phyloP scores from a whole-genome alignment of 306 rosid genomes.

The Mimosa bimucronata region DNA sequence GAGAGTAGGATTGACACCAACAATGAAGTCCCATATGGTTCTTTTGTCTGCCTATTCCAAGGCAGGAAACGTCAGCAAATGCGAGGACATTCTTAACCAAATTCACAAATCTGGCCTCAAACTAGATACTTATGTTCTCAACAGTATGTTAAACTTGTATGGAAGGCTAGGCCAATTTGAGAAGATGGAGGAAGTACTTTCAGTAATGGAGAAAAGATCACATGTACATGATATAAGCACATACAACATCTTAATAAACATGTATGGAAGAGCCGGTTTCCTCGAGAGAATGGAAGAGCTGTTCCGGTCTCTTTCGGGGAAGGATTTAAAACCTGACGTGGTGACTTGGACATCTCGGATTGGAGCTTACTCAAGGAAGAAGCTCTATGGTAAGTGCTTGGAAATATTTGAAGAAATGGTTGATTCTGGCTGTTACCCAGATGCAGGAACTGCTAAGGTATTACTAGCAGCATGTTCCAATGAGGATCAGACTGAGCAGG shows the following conservation, averaged over 20 bases:
- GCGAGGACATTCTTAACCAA: constrained; percentile 78
- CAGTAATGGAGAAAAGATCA: constrained; percentile 71
- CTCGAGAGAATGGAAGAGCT: constrained; percentile 74
- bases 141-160: constrained; percentile 82
- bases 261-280: constrained; percentile 85
- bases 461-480: constrained; percentile 81
- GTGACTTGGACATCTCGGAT: constrained; percentile 94
- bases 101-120: constrained; percentile 71
- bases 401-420: constrained; percentile 93
- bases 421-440: constrained; percentile 91
- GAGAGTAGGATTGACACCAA: constrained; percentile 80
- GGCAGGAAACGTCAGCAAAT: constrained; percentile 66
- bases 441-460: constrained; percentile 87
- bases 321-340: constrained; percentile 80
- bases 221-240: constrained; percentile 73
- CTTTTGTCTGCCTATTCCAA: constrained; percentile 82
- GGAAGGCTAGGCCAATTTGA: constrained; percentile 78
- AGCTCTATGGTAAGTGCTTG: constrained; percentile 71
- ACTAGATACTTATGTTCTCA: constrained; percentile 79
- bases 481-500: constrained; percentile 78
- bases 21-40: constrained; percentile 95
- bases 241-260: constrained; percentile 75
- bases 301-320: constrained; percentile 52
- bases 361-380: constrained; percentile 90
- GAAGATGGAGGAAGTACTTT: constrained; percentile 78